These are phyloP conservation scores for Colletotrichum spinosum DNA, from an alignment of 2,329 filamentous ascomycete genomes.

Conservation along the genomic window DNA sequence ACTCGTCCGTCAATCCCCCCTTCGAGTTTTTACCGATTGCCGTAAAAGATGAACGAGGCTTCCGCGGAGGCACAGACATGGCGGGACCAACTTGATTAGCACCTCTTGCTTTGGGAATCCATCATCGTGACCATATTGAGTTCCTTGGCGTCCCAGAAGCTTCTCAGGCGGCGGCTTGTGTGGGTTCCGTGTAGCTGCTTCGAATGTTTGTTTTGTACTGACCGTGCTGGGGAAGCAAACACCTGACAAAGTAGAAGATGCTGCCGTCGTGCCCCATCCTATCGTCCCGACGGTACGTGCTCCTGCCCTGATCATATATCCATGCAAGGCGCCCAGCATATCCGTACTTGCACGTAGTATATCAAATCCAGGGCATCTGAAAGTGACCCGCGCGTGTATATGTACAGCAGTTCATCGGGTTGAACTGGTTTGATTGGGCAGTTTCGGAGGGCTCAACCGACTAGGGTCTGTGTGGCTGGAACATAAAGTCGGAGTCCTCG, in stretches of 20 bases:
- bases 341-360: background rate
- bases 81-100: too few relatives aligned
- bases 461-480: constrained; percentile 1
- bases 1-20: too few relatives aligned
- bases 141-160: too few relatives aligned
- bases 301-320: constrained; percentile 29
- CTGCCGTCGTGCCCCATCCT: constrained; percentile 11
- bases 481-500: background rate
- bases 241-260: background rate
- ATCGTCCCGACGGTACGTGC: constrained; percentile 28
- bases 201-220: too few relatives aligned
- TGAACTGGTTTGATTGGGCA: constrained; percentile 13
- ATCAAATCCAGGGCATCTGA: constrained; percentile 14
- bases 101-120: too few relatives aligned
- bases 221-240: background rate
- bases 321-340: constrained; percentile 27
- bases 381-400: constrained; percentile 29
- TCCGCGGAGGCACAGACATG: too few relatives aligned
- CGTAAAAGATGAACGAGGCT: too few relatives aligned
- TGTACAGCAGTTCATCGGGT: constrained; percentile 23
- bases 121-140: too few relatives aligned
- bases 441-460: background rate
- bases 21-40: too few relatives aligned
- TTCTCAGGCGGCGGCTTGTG: too few relatives aligned
- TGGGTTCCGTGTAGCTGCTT: too few relatives aligned